Percentiles rank a stretch among this genome's conserved stretches.
These are phyloP conservation scores for Juglanconis sp. DNA, from an alignment of 2,329 filamentous ascomycete species.

Conservation along the genomic window DNA sequence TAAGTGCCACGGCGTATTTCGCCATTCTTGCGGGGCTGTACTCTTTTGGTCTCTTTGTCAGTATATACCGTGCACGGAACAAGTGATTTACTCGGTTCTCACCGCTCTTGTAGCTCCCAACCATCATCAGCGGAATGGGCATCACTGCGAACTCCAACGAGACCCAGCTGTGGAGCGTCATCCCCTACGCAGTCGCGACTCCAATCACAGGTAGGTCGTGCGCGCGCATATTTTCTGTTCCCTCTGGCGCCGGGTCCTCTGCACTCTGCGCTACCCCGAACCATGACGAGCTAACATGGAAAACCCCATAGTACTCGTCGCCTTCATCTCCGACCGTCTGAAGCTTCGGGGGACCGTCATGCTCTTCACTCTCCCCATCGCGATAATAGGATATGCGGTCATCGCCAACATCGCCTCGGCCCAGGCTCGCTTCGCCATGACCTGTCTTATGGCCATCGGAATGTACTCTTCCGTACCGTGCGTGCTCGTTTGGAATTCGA, in stretches of 20 bases:
- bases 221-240: neutral
- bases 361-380: conserved; percentile 60
- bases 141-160: conserved; percentile 53
- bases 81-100: neutral
- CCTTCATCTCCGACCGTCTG: conserved; percentile 59
- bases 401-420: conserved; percentile 54
- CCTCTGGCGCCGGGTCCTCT: neutral
- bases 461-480: conserved; percentile 62
- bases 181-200: conserved; percentile 60
- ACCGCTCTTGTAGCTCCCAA: conserved; percentile 47
- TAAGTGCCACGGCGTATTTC: conserved; percentile 60
- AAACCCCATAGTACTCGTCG: conserved; percentile 41
- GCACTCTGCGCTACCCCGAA: neutral
- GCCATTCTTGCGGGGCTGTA: conserved; percentile 57
- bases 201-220: conserved; percentile 46
- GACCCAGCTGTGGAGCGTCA: conserved; percentile 61
- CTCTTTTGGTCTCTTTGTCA: conserved; percentile 61
- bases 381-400: conserved; percentile 63
- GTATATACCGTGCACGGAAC: conserved; percentile 21
- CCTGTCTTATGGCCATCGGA: conserved; percentile 64
- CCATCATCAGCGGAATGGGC: conserved; percentile 57
- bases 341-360: conserved; percentile 59
- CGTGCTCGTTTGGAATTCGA: conserved; percentile 63
- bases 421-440: conserved; percentile 61
- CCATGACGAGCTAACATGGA: neutral